Evolutionary conservation across 1,284 basidiomycete species (phyloP), one percentile per base, ranked within the genome.

Genomic region (Serendipita sp.): DNA sequence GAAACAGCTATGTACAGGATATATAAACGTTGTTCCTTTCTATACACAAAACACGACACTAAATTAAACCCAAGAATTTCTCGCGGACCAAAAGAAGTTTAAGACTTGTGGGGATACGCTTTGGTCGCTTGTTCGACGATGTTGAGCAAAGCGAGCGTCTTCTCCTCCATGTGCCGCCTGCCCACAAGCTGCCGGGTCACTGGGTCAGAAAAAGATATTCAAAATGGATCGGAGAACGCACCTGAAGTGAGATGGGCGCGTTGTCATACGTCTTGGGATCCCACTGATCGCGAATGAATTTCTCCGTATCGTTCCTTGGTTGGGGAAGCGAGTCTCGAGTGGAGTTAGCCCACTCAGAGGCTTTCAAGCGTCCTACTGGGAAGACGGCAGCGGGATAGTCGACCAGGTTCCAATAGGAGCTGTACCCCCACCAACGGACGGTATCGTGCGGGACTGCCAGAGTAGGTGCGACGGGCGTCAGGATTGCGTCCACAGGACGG

Each of bases 361-460:
- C 61, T 12, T 15, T n/a, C 29, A 64, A 63, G 69, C 70, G 68
- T n/a, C 74, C 75, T 41, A 77, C 76, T 35, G 82, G 83, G 70
- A 85, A 79, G 13, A 78, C 79, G 8, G 75, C 77, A 17, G 74
- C 75, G 2, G 81, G 75, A 63, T 78, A 80, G 70, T 85, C 82
- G 65, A 77, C 69, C 62, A 83, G 66, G 67, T 85, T 85, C 77
- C 80, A 82, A 66, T 80, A 77, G 1, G 76, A 77, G 12, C 76
- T 77, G 68, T 82, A 82, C 2, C 75, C 74, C 78, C 77, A 79
- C 76, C 77, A 80, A 41, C 75, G 72, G 26, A 77, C 77, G 5
- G 73, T 76, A 61, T 78, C 77, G 61, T 82, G 82, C 6, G 76
- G 77, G 29, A 79, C 74, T 22, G 81, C 78, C 1, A 81, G 71